Percentiles rank a stretch among this genome's conserved stretches.
Evolutionary conservation across 257 asterid species (phyloP).

Genomic region (Nicotiana noctiflora): DNA sequence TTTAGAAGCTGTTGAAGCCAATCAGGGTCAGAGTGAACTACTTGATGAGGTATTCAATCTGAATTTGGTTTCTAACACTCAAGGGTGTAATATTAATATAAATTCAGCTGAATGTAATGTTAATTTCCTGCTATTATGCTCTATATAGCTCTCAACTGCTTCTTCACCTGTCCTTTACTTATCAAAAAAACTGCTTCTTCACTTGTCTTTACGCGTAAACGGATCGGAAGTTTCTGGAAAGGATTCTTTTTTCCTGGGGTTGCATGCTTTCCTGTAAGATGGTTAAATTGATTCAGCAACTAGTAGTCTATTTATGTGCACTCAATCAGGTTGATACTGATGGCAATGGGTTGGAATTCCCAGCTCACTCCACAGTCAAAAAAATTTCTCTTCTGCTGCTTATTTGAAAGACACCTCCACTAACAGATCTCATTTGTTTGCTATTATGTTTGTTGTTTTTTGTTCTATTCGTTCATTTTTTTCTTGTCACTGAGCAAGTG

Average conservation of each 20-base stretch:
- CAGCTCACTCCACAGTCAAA: background rate
- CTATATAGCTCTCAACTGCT: background rate
- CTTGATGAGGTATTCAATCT: conserved; percentile 67
- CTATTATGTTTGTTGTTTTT: background rate
- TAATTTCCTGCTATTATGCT: background rate
- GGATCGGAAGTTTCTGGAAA: background rate
- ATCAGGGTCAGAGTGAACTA: conserved; percentile 93
- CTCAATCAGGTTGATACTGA: background rate
- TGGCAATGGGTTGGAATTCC: background rate
- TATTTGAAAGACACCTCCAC: background rate
- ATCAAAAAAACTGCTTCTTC: background rate
- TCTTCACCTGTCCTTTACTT: background rate
- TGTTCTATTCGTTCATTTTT: background rate
- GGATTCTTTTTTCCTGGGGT: background rate
- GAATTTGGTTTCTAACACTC: background rate
- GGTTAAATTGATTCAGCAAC: background rate
- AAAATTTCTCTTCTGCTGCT: background rate
- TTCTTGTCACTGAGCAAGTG: background rate
- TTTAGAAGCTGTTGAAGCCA: conserved; percentile 96
- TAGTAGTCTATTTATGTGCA: background rate
- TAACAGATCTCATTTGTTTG: background rate
- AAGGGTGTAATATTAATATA: background rate
- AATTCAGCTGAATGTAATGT: background rate
- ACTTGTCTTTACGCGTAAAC: background rate
- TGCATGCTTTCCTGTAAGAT: background rate